Percentiles rank a stretch among this genome's conserved stretches.
phyloP scores from a whole-genome alignment of 345 rosid species.

The Eucalyptus decipiens region DNA sequence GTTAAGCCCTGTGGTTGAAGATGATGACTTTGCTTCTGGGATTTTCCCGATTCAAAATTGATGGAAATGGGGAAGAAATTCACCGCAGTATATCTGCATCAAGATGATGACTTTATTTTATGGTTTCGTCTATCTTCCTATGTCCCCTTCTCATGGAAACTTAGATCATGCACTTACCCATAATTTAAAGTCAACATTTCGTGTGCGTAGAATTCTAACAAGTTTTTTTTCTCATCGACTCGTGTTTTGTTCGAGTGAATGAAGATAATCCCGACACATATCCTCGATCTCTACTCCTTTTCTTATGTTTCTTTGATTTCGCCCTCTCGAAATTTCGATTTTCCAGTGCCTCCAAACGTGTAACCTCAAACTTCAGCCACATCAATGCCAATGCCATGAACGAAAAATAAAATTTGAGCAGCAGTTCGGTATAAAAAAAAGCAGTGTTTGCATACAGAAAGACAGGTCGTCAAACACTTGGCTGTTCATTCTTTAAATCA shows the following conservation, averaged over 20 bases:
- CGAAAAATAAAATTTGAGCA: too few relatives aligned
- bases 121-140: neutral
- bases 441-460: too few relatives aligned
- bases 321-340: neutral
- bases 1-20: too few relatives aligned
- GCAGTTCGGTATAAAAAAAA: neutral
- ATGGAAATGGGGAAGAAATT: neutral
- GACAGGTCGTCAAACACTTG: neutral
- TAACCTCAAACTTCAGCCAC: neutral
- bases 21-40: neutral
- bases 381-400: neutral
- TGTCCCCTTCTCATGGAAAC: neutral
- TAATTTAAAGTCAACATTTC: neutral
- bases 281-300: neutral
- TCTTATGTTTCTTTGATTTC: neutral
- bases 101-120: neutral
- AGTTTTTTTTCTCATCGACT: neutral
- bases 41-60: neutral
- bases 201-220: neutral
- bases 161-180: neutral
- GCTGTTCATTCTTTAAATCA: neutral
- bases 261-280: too few relatives aligned
- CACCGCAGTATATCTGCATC: neutral
- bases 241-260: neutral
- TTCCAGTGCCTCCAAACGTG: neutral